Conservation (phyloP, 225 moss, liverwort and hornwort genomes). For the Pleurozium schreberi region DNA sequence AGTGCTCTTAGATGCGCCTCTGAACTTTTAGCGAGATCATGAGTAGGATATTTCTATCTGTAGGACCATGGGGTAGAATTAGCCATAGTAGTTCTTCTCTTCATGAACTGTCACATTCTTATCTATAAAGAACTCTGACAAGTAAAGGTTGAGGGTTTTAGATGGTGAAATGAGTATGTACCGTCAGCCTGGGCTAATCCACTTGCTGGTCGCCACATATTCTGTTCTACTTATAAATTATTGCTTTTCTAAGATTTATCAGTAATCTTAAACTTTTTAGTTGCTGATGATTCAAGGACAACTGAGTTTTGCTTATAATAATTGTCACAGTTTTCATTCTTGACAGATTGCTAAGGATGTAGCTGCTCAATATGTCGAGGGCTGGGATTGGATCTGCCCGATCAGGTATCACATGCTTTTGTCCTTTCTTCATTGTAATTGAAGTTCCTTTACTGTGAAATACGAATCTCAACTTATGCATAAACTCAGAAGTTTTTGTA, state of each 20-base stretch:
- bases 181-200: background rate
- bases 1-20: background rate
- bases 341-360: constrained; percentile 91
- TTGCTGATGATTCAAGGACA: background rate
- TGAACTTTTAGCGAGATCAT: background rate
- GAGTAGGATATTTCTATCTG: background rate
- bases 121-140: background rate
- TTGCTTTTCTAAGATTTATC: background rate
- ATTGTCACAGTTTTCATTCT: background rate
- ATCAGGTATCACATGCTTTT: constrained; percentile 44
- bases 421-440: background rate
- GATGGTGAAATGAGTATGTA: background rate
- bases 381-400: constrained; percentile 96
- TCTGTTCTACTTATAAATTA: background rate
- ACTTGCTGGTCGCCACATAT: background rate
- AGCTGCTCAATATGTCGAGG: constrained; percentile 93
- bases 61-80: background rate
- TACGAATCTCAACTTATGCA: background rate
- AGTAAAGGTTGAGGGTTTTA: background rate
- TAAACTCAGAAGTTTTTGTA: background rate
- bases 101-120: background rate
- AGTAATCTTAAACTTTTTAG: background rate
- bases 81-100: background rate
- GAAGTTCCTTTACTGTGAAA: background rate
- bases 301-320: background rate